phyloP scores from a whole-genome alignment of 208 protist species.

The Trypanosoma cruzi region DNA sequence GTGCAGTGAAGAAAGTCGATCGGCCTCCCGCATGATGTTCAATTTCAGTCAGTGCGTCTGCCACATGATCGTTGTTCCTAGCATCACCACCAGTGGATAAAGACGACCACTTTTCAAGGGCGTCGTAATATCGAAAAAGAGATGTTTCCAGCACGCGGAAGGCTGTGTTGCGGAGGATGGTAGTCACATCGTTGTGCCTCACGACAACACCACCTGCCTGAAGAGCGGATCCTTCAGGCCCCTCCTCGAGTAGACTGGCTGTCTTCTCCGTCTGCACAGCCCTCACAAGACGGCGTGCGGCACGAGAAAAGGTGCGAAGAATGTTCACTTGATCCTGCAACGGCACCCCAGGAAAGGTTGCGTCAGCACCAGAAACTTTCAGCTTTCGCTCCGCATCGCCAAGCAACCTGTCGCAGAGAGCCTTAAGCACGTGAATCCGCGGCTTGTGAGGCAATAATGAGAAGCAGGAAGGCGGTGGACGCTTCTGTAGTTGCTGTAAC shows the following conservation, averaged over 20 bases:
- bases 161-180: constrained; percentile 62
- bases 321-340: constrained; percentile 42
- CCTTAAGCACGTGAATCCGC: constrained; percentile 75
- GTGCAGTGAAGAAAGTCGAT: constrained; percentile 45
- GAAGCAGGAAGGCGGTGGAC: constrained; percentile 11
- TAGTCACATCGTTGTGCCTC: constrained; percentile 19
- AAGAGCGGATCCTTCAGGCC: constrained; percentile 68
- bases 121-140: constrained; percentile 58
- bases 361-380: background rate
- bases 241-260: constrained; percentile 55
- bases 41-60: constrained; percentile 13
- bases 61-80: constrained; percentile 2
- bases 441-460: constrained; percentile 78
- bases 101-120: constrained; percentile 12
- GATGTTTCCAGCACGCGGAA: constrained; percentile 80
- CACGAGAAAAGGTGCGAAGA: constrained; percentile 53
- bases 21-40: constrained; percentile 24
- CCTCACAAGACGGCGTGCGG: constrained; percentile 62
- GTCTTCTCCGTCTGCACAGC: constrained; percentile 81
- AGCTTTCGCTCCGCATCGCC: constrained; percentile 18
- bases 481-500: constrained; percentile 42
- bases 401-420: constrained; percentile 58
- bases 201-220: constrained; percentile 42
- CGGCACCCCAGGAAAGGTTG: constrained; percentile 45
- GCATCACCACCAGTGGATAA: background rate